Evolutionary conservation across 208 protist species (phyloP), one percentile per base, ranked within the genome.

Genomic region (Trypanosoma cruzi): DNA sequence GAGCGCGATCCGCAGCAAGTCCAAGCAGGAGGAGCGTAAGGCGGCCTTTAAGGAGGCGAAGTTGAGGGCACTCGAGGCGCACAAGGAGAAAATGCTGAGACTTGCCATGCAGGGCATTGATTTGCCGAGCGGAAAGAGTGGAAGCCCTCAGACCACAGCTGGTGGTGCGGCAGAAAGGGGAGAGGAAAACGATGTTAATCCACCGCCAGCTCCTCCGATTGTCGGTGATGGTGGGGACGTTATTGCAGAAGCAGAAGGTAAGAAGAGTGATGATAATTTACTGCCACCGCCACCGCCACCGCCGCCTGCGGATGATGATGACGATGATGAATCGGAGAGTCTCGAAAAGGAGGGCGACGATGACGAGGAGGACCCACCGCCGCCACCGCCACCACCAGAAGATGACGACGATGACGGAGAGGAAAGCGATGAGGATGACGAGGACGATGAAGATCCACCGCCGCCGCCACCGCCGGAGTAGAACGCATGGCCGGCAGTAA

Each of bases 21-120:
- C 32, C 4, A 64, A 55, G 34, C 59, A 75, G 50, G 70, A 75
- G 24, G 70, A 61, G 49, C 70, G 50, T 26, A 68, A 37, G 59
- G 50, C 70, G 16, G 61, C 37, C 5, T 69, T 75, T 20, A 68
- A 69, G 28, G 59, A 69, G 40, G 50, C 42, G 20, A 64, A 57
- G 36, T 14, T 58, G 7, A 75, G 46, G 36, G 49, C 36, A 13
- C n/a, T 75, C 16, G 50, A 62, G 53, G 31, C 48, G 22, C 70
- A 68, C 36, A 64, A 60, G 32, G 59, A 68, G 70, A 69, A 69
- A 26, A 75, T 68, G 62, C 16, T 68, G 37, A 31, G 32, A 24
- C 50, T 65, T 49, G 59, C 46, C 0, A 50, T 69, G 59, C 42
- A 40, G 44, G 61, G 53, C 44, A 26, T 59, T 31, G 59, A 58